Conservation (phyloP, 164 flowering plant species). For the Paratinospora sagittata region DNA sequence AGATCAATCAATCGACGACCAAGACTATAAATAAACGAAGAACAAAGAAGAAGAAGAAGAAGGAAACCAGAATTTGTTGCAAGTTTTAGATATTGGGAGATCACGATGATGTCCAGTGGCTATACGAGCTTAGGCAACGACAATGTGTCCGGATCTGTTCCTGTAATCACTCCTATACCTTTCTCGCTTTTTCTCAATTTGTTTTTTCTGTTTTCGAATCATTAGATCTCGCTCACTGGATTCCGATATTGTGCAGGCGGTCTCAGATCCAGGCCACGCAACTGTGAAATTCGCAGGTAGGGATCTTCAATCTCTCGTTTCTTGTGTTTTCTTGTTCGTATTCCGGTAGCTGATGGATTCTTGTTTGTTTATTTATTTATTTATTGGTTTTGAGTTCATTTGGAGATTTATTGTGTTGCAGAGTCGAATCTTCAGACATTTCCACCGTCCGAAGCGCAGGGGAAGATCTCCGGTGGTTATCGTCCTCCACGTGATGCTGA, state of each 20-base stretch:
- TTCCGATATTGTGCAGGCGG: constrained; percentile 48
- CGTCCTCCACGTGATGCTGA: constrained; percentile 94
- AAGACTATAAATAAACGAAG: not conserved
- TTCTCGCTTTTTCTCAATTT: not conserved
- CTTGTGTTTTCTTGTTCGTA: not conserved
- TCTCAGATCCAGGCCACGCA: constrained; percentile 53
- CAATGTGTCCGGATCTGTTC: constrained; percentile 85
- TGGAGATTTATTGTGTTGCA: constrained; percentile 17
- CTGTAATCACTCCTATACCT: constrained; percentile 35
- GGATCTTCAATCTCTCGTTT: not conserved
- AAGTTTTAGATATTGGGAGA: constrained; percentile 24
- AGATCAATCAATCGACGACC: not conserved
- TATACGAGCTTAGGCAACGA: constrained; percentile 77
- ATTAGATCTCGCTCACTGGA: constrained; percentile 19
- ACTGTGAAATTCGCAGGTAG: constrained; percentile 57
- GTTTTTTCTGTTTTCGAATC: not conserved
- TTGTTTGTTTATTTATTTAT: constrained; percentile 2
- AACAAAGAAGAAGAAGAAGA: not conserved
- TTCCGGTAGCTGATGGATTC: not conserved
- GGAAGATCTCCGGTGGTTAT: constrained; percentile 68
- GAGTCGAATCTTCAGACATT: constrained; percentile 80
- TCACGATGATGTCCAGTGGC: constrained; percentile 90
- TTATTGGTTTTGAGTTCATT: constrained; percentile 1
- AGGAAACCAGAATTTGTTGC: not conserved
- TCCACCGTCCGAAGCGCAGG: constrained; percentile 71